phyloP scores from a whole-genome alignment of 805 yeast species.

The Kregervanrija delftensis region DNA sequence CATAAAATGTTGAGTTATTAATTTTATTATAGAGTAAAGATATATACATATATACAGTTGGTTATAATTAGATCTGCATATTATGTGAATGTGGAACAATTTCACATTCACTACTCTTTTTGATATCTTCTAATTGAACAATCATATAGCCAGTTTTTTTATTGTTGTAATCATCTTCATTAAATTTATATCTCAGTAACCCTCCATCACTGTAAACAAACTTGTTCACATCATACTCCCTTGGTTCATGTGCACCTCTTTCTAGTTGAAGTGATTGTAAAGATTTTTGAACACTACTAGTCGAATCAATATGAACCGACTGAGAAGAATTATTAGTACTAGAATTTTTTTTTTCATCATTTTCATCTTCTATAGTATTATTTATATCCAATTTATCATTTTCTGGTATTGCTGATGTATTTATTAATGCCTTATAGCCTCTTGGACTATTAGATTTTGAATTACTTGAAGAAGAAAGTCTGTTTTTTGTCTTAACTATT shows the following conservation, averaged over 20 bases:
- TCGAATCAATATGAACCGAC: too few relatives aligned
- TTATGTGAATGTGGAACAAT: conserved; percentile 12
- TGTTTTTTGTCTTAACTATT: neutral
- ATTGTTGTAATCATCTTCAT: conserved; percentile 8
- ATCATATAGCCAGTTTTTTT: conserved; percentile 16
- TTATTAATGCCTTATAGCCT: too few relatives aligned
- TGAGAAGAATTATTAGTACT: too few relatives aligned
- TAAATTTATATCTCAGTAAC: conserved; percentile 9
- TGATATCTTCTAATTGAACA: conserved; percentile 13
- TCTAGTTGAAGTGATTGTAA: too few relatives aligned
- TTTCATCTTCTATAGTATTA: too few relatives aligned
- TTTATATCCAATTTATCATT: too few relatives aligned
- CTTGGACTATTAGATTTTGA: too few relatives aligned
- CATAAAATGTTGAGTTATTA: neutral
- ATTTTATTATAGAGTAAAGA: neutral
- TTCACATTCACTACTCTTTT: conserved; percentile 10
- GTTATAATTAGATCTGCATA: neutral
- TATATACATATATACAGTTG: neutral
- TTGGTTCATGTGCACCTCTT: neutral
- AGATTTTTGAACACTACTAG: too few relatives aligned
- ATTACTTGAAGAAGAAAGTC: too few relatives aligned
- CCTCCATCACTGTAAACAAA: conserved; percentile 16
- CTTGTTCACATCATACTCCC: neutral
- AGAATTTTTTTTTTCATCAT: too few relatives aligned
- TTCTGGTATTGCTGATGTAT: too few relatives aligned